Evolutionary conservation across 1,284 basidiomycete species (phyloP).

Genomic region (Ceratobasidium sp.): DNA sequence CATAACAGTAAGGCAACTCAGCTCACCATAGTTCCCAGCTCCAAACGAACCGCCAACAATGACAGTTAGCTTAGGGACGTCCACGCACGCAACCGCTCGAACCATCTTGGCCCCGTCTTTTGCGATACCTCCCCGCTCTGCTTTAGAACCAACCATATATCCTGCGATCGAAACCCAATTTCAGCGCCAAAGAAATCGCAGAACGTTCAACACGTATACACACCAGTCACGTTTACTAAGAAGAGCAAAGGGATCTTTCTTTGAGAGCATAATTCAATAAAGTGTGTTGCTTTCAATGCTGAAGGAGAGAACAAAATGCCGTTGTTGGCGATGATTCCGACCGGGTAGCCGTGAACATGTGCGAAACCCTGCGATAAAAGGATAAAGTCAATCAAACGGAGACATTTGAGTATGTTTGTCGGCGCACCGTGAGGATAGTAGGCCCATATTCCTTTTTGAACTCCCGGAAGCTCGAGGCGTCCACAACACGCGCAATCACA

Average conservation of each 20-base stretch:
- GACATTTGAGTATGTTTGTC: neutral
- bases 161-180: slow-evolving; percentile 59
- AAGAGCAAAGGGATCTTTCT: slow-evolving; percentile 91
- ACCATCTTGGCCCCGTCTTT: slow-evolving; percentile 99
- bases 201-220: slow-evolving; percentile 45
- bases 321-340: slow-evolving; percentile 93
- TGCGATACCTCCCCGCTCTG: slow-evolving; percentile 94
- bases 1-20: slow-evolving; percentile 27
- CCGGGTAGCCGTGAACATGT: slow-evolving; percentile 87
- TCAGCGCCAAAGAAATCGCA: neutral
- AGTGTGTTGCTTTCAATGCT: slow-evolving; percentile 93
- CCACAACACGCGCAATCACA: slow-evolving; percentile 91
- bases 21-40: slow-evolving; percentile 91
- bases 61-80: slow-evolving; percentile 95
- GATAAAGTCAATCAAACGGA: slow-evolving; percentile 1
- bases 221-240: slow-evolving; percentile 91
- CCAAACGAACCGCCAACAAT: slow-evolving; percentile 96
- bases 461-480: slow-evolving; percentile 92
- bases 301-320: slow-evolving; percentile 95
- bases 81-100: slow-evolving; percentile 92
- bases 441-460: slow-evolving; percentile 96
- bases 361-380: slow-evolving; percentile 79
- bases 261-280: slow-evolving; percentile 95
- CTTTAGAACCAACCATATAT: slow-evolving; percentile 96
- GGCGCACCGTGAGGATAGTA: slow-evolving; percentile 86